These are phyloP conservation scores for Ceratocystis smalleyi DNA, from an alignment of 2,329 filamentous ascomycete species.

Conservation along the genomic window DNA sequence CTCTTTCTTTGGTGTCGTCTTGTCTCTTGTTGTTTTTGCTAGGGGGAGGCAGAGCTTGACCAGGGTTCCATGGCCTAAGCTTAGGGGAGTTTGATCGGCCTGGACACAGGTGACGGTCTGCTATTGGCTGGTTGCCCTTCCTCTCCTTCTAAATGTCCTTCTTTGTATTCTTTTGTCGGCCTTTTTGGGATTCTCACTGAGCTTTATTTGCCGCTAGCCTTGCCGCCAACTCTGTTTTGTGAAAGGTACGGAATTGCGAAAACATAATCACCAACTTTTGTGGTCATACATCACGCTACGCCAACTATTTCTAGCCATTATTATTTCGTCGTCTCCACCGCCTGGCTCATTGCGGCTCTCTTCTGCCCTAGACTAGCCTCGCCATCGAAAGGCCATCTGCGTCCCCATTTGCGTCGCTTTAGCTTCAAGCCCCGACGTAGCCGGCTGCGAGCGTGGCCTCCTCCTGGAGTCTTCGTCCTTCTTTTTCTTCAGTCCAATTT, in stretches of 20 bases:
- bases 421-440: constrained; percentile 4
- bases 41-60: neutral
- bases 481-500: constrained; percentile 1
- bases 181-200: neutral
- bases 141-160: neutral
- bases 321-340: neutral
- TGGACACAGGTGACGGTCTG: neutral
- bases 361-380: neutral
- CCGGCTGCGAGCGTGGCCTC: neutral
- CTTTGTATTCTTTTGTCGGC: constrained; percentile 3
- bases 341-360: neutral
- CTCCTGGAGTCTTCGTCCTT: constrained; percentile 2
- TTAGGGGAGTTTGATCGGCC: neutral
- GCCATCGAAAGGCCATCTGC: neutral
- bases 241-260: neutral
- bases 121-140: neutral
- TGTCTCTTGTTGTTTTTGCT: neutral
- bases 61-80: neutral
- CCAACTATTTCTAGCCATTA: neutral
- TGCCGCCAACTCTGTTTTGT: neutral
- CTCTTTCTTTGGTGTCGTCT: neutral
- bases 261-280: neutral
- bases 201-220: constrained; percentile 5
- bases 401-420: neutral
- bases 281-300: neutral